These are phyloP conservation scores for Alternaria sp. DNA, from an alignment of 2,329 filamentous ascomycete species.

Conservation along the genomic window DNA sequence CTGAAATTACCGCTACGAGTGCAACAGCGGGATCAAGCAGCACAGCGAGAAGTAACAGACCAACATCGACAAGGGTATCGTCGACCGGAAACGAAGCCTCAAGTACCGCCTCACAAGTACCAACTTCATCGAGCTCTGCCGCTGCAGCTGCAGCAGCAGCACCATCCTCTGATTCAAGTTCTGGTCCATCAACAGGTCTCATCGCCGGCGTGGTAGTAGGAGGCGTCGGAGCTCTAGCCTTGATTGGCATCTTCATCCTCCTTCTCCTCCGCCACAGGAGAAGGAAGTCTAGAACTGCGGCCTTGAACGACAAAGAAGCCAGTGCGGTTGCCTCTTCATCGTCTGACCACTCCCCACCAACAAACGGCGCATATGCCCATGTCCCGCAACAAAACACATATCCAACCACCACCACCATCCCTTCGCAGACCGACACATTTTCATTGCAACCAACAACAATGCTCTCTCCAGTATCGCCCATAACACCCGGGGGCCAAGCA, in stretches of 20 bases:
- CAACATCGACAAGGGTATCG: neutral
- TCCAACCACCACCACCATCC: neutral
- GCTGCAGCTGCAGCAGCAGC: constrained; percentile 4
- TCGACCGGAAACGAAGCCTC: constrained; percentile 1
- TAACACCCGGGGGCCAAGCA: constrained; percentile 1
- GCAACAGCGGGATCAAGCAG: neutral
- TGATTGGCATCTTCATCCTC: constrained; percentile 23
- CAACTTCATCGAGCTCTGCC: constrained; percentile 5
- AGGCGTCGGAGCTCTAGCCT: constrained; percentile 18
- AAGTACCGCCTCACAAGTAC: neutral
- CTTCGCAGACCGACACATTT: neutral
- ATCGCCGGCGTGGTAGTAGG: constrained; percentile 26
- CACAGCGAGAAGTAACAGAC: neutral
- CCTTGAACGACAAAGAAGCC: constrained; percentile 9
- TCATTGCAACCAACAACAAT: constrained; percentile 3
- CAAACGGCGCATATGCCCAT: neutral
- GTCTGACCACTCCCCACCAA: constrained; percentile 1
- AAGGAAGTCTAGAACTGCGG: constrained; percentile 4
- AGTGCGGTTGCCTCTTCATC: constrained; percentile 1
- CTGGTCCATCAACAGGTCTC: constrained; percentile 15
- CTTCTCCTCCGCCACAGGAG: constrained; percentile 21
- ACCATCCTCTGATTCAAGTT: constrained; percentile 6
- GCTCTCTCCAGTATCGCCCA: constrained; percentile 8
- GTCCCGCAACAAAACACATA: neutral
- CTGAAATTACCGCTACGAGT: constrained; percentile 1